Percentiles rank a stretch among this genome's conserved stretches.
Conservation (phyloP, 345 rosid genomes). For the Pelargonium nanum region DNA sequence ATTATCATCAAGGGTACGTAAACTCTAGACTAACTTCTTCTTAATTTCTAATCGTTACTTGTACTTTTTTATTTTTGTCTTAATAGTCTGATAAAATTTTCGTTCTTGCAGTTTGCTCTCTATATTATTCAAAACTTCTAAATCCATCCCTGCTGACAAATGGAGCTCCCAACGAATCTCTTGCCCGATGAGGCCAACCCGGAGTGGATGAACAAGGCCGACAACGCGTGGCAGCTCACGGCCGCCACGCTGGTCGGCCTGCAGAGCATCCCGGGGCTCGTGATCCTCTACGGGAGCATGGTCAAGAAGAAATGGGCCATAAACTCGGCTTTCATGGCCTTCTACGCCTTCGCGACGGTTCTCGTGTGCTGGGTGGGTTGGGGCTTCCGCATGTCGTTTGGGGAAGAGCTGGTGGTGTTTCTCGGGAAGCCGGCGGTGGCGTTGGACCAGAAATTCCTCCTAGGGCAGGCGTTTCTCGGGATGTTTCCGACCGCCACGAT, state of each 20-base stretch:
- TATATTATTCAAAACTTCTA: too few species aligned
- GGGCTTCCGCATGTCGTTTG: constrained; percentile 43
- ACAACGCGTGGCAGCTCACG: constrained; percentile 49
- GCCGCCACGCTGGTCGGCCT: constrained; percentile 44
- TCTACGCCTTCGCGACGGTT: constrained; percentile 36
- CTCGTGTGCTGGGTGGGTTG: constrained; percentile 44
- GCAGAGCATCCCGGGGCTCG: constrained; percentile 37
- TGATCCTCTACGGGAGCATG: constrained; percentile 41
- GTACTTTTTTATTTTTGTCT: too few species aligned
- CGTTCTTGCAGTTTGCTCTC: too few species aligned
- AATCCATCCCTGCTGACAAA: too few species aligned
- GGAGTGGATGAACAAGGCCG: constrained; percentile 38
- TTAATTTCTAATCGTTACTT: too few species aligned
- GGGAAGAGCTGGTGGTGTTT: constrained; percentile 28
- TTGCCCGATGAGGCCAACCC: constrained; percentile 32
- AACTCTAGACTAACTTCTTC: too few species aligned
- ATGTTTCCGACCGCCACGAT: constrained; percentile 31
- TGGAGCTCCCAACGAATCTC: constrained; percentile 33
- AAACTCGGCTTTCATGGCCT: constrained; percentile 50
- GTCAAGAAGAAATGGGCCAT: constrained; percentile 39
- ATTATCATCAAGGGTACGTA: too few species aligned
- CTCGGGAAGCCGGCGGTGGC: constrained; percentile 25
- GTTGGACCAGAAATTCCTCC: constrained; percentile 31
- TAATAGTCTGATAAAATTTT: too few species aligned
- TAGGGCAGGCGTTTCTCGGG: constrained; percentile 23